Evolutionary conservation across 2,329 filamentous ascomycete genomes (phyloP).

Genomic region (Dothideomycetes sp.): DNA sequence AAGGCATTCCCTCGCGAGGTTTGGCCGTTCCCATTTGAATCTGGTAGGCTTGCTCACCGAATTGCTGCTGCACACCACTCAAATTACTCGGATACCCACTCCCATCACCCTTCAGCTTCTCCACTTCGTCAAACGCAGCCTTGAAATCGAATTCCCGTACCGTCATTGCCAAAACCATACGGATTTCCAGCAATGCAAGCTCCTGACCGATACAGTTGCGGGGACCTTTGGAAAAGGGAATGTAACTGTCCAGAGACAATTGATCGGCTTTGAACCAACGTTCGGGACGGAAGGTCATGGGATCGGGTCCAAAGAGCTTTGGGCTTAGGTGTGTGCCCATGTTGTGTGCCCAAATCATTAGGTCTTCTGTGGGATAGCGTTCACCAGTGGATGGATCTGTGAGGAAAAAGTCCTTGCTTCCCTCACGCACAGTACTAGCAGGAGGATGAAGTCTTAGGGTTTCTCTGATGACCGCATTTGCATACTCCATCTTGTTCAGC

Average conservation of each 20-base stretch:
- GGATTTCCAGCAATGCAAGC: conserved; percentile 45
- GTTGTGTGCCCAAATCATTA: conserved; percentile 35
- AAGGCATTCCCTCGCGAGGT: conserved; percentile 27
- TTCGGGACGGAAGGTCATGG: conserved; percentile 40
- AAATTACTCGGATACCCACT: conserved; percentile 24
- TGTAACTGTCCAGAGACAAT: background rate
- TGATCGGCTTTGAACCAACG: conserved; percentile 31
- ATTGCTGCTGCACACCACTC: conserved; percentile 22
- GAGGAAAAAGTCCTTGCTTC: conserved; percentile 27
- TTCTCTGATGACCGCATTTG: conserved; percentile 45
- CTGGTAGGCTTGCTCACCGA: conserved; percentile 28
- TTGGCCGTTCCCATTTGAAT: conserved; percentile 27
- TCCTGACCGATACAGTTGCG: conserved; percentile 51
- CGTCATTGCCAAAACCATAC: conserved; percentile 42
- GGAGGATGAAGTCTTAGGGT: conserved; percentile 44
- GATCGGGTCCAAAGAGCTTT: conserved; percentile 32
- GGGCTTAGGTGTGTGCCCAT: conserved; percentile 29
- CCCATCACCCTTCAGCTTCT: conserved; percentile 27
- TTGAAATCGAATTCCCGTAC: conserved; percentile 42
- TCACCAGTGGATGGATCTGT: conserved; percentile 36
- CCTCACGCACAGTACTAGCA: conserved; percentile 35
- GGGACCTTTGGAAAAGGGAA: conserved; percentile 29
- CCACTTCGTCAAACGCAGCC: conserved; percentile 29
- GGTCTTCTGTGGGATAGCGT: conserved; percentile 35
- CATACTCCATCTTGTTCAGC: conserved; percentile 45